Evolutionary conservation across 495 filamentous ascomycete species (phyloP), one percentile per base, ranked within the genome.

Genomic region (Staphylotrichum longicolle): DNA sequence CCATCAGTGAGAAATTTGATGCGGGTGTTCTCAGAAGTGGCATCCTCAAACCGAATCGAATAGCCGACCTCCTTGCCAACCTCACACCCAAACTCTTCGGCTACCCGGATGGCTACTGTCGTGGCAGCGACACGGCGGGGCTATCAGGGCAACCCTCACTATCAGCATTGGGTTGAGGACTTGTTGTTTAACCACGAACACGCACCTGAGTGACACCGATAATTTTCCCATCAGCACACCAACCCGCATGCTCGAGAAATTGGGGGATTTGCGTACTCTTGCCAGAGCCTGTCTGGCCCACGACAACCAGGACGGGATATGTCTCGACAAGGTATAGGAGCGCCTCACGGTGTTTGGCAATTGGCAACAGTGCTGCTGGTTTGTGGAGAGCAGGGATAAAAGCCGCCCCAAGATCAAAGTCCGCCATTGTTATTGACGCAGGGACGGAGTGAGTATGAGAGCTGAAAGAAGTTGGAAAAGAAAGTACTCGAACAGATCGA

Each of bases 1-100:
- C 94, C 95, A 79, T 99, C 94, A 3, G 95, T 98, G 62, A 98
- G 74, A 71, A 97, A 99, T 71, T 99, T 99, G 73, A 99, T 95
- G 52, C 84, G 83, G 3, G 94, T 99, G 52, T 82, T 78, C 10
- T 88, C 83, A 47, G 91, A 96, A n/a, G 93, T 96, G 64, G 89
- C 79, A 79, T 98, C 94, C 70, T 98, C 95, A 71, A 99, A 99
- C 56, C 94, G 84, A 62, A 98, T 96, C 27, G 91, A 92, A 71
- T 97, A 98, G 50, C 95, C 95, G 57, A 98, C 92, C 74, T 97
- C 90, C 75, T 96, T 91, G 15, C 94, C 95, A 27, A 98, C 65
- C 65, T 93, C 88, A 71, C 90, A 91, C 10, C 91, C 87, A 83
- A 92, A 88, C 74, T 99, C 94, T 64, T 96, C 89, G 4, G 94